Evolutionary conservation across 2,329 filamentous ascomycete genomes (phyloP).

Genomic region (Camillea tinctor): DNA sequence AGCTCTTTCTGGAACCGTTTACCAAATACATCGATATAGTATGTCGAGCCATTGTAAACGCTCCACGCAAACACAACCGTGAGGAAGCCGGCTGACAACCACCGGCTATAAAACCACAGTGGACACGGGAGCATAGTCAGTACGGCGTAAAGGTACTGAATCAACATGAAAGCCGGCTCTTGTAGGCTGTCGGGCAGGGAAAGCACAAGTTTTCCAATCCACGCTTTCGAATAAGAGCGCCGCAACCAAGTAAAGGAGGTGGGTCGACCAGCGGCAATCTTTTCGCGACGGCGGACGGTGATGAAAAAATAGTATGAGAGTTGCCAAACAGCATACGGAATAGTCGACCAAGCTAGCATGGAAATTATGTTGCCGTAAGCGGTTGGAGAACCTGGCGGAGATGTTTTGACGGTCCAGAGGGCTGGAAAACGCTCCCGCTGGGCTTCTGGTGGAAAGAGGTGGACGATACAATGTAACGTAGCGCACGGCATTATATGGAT

Average conservation of each 20-base stretch:
- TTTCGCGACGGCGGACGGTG: constrained; percentile 87
- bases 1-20: constrained; percentile 96
- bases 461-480: constrained; percentile 87
- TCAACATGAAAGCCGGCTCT: constrained; percentile 90
- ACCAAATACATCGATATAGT: constrained; percentile 97
- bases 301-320: constrained; percentile 91
- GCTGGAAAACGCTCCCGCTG: constrained; percentile 77
- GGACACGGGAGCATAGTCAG: constrained; percentile 93
- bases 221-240: constrained; percentile 83
- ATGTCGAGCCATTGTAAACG: constrained; percentile 95
- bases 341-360: constrained; percentile 93
- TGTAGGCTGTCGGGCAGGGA: constrained; percentile 73
- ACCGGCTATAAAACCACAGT: constrained; percentile 88
- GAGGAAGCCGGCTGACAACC: constrained; percentile 75
- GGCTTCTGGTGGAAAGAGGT: constrained; percentile 66
- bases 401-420: constrained; percentile 74
- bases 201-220: constrained; percentile 84
- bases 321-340: constrained; percentile 94
- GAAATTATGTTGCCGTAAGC: constrained; percentile 74
- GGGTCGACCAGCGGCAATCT: constrained; percentile 91
- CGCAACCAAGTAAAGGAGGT: constrained; percentile 98
- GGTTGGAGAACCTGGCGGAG: constrained; percentile 67
- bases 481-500: constrained; percentile 99
- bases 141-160: constrained; percentile 89
- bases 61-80: constrained; percentile 87